Evolutionary conservation across 768 basidiomycete species (phyloP).

Genomic region (Boletales sp.): DNA sequence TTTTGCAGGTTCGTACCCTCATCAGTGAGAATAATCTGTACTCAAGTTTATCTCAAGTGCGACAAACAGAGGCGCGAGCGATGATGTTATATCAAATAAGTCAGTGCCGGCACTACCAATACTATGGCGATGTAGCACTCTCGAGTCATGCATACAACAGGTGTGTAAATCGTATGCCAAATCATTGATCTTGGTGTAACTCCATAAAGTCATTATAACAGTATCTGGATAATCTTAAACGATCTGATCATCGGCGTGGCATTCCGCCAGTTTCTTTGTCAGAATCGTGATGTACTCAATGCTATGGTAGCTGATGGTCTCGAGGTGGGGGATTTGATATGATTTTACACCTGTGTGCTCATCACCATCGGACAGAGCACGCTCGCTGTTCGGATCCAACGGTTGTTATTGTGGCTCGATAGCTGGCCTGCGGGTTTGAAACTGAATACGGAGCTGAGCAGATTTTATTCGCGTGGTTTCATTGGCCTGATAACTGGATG

Average conservation of each 20-base stretch:
- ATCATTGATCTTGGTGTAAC: not conserved
- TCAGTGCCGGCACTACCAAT: constrained; percentile 34
- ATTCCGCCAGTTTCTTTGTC: constrained; percentile 64
- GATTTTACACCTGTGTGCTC: not conserved
- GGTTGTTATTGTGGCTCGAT: constrained; percentile 76
- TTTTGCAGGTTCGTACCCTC: constrained; percentile 21
- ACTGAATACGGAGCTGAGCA: constrained; percentile 91
- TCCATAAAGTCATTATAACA: constrained; percentile 75
- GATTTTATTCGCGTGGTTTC: constrained; percentile 75
- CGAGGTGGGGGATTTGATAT: constrained; percentile 35
- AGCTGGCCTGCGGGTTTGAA: constrained; percentile 96
- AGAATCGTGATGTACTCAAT: constrained; percentile 55
- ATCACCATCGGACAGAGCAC: constrained; percentile 13
- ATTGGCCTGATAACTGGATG: constrained; percentile 62
- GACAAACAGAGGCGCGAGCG: constrained; percentile 58
- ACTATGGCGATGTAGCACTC: constrained; percentile 29
- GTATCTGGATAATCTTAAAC: constrained; percentile 86
- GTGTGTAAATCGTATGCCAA: constrained; percentile 33
- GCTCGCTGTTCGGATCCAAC: constrained; percentile 38
- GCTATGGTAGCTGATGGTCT: constrained; percentile 31
- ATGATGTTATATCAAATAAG: constrained; percentile 40
- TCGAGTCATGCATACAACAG: constrained; percentile 65
- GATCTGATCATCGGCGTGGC: constrained; percentile 84
- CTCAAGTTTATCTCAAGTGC: constrained; percentile 35
- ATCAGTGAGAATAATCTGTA: too few relatives aligned